phyloP scores from a whole-genome alignment of 257 asterid species.

The Apocynum venetum region DNA sequence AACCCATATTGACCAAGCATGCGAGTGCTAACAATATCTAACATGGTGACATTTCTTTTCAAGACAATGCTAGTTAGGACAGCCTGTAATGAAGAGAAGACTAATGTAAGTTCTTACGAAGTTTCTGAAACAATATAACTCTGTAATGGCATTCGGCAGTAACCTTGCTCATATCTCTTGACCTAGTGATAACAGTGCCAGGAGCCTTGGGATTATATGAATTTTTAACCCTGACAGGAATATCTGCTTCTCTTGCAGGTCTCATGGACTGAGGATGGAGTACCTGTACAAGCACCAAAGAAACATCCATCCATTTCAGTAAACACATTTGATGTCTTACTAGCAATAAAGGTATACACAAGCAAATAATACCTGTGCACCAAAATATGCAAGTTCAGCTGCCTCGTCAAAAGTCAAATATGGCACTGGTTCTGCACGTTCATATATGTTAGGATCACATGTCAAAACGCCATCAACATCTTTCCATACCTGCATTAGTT shows the following conservation, averaged over 20 bases:
- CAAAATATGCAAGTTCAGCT: slow-evolving; percentile 97
- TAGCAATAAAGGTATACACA: background rate
- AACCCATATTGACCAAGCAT: slow-evolving; percentile 95
- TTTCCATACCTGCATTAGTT: slow-evolving; percentile 76
- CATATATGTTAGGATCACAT: slow-evolving; percentile 83
- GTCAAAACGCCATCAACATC: slow-evolving; percentile 98
- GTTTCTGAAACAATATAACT: slow-evolving; percentile 9
- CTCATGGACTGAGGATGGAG: slow-evolving; percentile 97
- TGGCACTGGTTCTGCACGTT: slow-evolving; percentile 73
- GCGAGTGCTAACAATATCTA: slow-evolving; percentile 85
- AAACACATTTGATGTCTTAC: background rate
- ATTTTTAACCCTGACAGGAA: slow-evolving; percentile 91
- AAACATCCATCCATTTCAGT: background rate
- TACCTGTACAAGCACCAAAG: slow-evolving; percentile 42
- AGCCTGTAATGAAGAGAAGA: slow-evolving; percentile 49
- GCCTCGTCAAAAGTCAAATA: slow-evolving; percentile 94
- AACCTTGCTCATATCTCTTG: slow-evolving; percentile 87
- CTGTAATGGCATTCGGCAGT: slow-evolving; percentile 11
- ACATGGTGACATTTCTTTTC: slow-evolving; percentile 86
- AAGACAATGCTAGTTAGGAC: slow-evolving; percentile 87
- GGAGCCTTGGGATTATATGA: slow-evolving; percentile 90
- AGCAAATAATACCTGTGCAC: slow-evolving; percentile 51
- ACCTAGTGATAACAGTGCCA: slow-evolving; percentile 73
- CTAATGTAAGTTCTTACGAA: slow-evolving; percentile 7
- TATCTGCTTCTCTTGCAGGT: slow-evolving; percentile 92